These are phyloP conservation scores for Podaxis sp. DNA, from an alignment of 768 basidiomycete species.

Conservation along the genomic window DNA sequence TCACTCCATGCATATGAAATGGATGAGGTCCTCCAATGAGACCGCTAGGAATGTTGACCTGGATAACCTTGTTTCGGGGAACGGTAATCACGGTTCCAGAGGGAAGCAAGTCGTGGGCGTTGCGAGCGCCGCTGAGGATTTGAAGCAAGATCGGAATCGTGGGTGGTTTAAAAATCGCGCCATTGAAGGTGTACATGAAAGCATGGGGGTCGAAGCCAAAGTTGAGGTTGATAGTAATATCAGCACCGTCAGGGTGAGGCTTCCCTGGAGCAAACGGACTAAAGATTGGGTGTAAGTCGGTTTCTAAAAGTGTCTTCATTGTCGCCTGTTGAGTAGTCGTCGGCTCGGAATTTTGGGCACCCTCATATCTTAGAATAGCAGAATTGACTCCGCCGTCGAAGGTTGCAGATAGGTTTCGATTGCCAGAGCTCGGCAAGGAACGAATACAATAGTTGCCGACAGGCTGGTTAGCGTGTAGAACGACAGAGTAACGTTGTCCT, in stretches of 20 bases:
- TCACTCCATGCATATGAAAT: slow-evolving; percentile 47
- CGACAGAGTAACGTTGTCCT: slow-evolving; percentile 35
- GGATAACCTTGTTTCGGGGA: slow-evolving; percentile 45
- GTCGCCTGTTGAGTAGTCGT: slow-evolving; percentile 20
- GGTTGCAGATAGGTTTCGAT: slow-evolving; percentile 3
- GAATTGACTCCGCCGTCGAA: slow-evolving; percentile 40
- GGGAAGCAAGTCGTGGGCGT: slow-evolving; percentile 39
- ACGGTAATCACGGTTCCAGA: slow-evolving; percentile 40
- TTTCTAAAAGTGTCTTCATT: slow-evolving; percentile 24
- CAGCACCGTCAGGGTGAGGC: slow-evolving; percentile 20
- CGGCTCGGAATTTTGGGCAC: slow-evolving; percentile 42
- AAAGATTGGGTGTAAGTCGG: slow-evolving; percentile 21
- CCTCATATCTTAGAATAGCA: slow-evolving; percentile 47
- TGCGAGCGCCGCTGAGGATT: slow-evolving; percentile 42
- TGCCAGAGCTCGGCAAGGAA: slow-evolving; percentile 27
- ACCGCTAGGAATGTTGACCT: slow-evolving; percentile 41
- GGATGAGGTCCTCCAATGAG: slow-evolving; percentile 30
- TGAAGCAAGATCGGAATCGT: slow-evolving; percentile 47
- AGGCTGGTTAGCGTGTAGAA: slow-evolving; percentile 40
- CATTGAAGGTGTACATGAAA: slow-evolving; percentile 15
- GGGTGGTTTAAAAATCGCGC: slow-evolving; percentile 22
- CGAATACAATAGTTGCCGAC: slow-evolving; percentile 56
- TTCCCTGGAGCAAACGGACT: slow-evolving; percentile 22
- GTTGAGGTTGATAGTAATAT: slow-evolving; percentile 22
- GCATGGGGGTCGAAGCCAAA: slow-evolving; percentile 15